A percentile compares a stretch with the other conserved stretches of the same genome.
phyloP scores from a whole-genome alignment of 371 early-diverging fungal species.

The Apophysomyces elegans region DNA sequence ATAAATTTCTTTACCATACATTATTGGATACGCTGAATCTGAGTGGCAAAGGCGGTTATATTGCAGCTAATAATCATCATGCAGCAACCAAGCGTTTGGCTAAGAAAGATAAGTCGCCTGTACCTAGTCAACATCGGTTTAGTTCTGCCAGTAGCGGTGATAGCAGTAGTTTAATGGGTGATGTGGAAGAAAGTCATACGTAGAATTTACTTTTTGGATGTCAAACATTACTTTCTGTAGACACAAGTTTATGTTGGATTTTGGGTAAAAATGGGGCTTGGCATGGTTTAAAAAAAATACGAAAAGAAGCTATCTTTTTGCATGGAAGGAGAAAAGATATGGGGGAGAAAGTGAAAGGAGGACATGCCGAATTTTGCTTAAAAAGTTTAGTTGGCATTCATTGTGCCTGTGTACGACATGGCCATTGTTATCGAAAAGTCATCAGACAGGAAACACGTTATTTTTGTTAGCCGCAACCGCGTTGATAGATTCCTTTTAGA shows the following conservation, averaged over 20 bases:
- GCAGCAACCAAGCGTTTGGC: slow-evolving; percentile 12
- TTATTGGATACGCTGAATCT: slow-evolving; percentile 63
- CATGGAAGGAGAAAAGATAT: background rate
- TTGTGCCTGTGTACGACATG: slow-evolving; percentile 1
- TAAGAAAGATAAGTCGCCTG: slow-evolving; percentile 2
- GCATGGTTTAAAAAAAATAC: too few species aligned
- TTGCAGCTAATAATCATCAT: slow-evolving; percentile 18
- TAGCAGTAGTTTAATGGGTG: slow-evolving; percentile 12
- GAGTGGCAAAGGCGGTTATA: slow-evolving; percentile 53
- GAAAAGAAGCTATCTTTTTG: background rate
- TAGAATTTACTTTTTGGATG: background rate
- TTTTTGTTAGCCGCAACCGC: slow-evolving; percentile 10
- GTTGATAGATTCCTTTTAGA: slow-evolving; percentile 9
- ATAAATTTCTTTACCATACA: slow-evolving; percentile 87
- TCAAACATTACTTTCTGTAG: too few species aligned
- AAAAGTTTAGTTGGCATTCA: slow-evolving; percentile 7
- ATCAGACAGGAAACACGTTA: slow-evolving; percentile 8
- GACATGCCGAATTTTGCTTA: slow-evolving; percentile 2
- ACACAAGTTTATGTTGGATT: too few species aligned
- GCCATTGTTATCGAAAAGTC: slow-evolving; percentile 4
- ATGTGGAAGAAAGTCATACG: background rate
- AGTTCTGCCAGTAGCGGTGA: slow-evolving; percentile 24
- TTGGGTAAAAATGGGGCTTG: too few species aligned
- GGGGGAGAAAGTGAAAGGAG: background rate
- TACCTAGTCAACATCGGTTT: slow-evolving; percentile 14